Conservation (phyloP, 768 basidiomycete genomes). For the Termitomyces sp. region DNA sequence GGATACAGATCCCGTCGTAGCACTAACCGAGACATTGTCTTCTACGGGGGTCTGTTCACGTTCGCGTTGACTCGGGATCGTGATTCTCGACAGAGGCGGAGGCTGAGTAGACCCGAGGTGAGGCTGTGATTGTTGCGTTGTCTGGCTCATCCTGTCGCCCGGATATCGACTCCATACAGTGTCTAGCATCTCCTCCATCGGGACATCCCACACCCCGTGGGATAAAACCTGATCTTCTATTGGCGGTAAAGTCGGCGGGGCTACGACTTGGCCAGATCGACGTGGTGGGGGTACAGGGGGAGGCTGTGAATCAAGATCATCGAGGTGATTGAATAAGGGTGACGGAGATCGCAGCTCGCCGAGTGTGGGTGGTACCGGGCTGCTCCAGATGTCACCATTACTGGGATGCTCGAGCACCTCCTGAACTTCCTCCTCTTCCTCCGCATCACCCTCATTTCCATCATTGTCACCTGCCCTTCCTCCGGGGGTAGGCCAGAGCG, state of each 20-base stretch:
- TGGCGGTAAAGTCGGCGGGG: conserved; percentile 11
- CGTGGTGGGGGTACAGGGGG: not conserved
- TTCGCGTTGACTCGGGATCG: not conserved
- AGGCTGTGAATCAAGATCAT: not conserved
- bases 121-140: not conserved
- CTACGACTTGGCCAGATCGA: not conserved
- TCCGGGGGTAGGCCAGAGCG: conserved; percentile 1
- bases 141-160: not conserved
- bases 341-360: conserved; percentile 12
- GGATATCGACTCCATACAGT: not conserved
- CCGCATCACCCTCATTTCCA: not conserved
- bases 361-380: conserved; percentile 8
- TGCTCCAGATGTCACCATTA: not conserved
- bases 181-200: conserved; percentile 4
- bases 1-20: not conserved
- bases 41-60: not conserved
- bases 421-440: conserved; percentile 5
- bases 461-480: not conserved
- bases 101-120: no score
- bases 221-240: conserved; percentile 6
- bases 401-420: conserved; percentile 1
- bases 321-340: conserved; percentile 10
- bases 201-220: not conserved
- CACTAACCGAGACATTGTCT: not conserved
- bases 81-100: not conserved